Conservation (phyloP, 1,284 basidiomycete genomes). For the Fomitopsis pinicola region DNA sequence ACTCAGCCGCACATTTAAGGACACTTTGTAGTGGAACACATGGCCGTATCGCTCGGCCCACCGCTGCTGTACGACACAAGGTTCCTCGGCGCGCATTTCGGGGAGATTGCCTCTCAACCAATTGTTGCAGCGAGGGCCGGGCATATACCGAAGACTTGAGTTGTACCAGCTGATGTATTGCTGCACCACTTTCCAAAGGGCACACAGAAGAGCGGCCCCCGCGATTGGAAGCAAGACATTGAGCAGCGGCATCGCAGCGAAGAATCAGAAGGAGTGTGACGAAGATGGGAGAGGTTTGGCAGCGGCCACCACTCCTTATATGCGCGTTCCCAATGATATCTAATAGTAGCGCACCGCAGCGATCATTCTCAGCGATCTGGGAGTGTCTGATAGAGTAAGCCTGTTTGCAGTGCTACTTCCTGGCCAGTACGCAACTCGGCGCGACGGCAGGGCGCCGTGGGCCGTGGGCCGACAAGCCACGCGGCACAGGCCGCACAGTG, state of each 20-base stretch:
- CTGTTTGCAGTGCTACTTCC: too few species aligned
- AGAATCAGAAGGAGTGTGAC: background rate
- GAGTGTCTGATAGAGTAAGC: too few species aligned
- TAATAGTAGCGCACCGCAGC: too few species aligned
- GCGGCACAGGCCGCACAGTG: too few species aligned
- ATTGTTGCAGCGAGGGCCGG: slow-evolving; percentile 45
- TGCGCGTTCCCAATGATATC: too few species aligned
- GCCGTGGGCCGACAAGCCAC: too few species aligned
- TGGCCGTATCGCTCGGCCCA: slow-evolving; percentile 55
- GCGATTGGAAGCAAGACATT: background rate
- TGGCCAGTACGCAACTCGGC: too few species aligned
- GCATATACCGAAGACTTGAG: slow-evolving; percentile 42
- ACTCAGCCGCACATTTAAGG: slow-evolving; percentile 39
- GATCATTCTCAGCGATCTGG: too few species aligned
- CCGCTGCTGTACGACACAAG: slow-evolving; percentile 40
- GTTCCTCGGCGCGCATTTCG: slow-evolving; percentile 37
- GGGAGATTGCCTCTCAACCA: slow-evolving; percentile 50
- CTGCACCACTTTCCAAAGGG: slow-evolving; percentile 5
- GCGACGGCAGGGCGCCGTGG: too few species aligned
- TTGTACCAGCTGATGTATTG: slow-evolving; percentile 19
- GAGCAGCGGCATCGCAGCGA: background rate
- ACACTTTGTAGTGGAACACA: slow-evolving; percentile 40
- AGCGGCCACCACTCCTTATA: too few species aligned
- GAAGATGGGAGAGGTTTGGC: background rate
- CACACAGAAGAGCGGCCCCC: background rate